Percentiles rank a stretch among this genome's conserved stretches.
Conservation (phyloP, 2,329 filamentous ascomycete species). For the Botrytis hyacinthi region DNA sequence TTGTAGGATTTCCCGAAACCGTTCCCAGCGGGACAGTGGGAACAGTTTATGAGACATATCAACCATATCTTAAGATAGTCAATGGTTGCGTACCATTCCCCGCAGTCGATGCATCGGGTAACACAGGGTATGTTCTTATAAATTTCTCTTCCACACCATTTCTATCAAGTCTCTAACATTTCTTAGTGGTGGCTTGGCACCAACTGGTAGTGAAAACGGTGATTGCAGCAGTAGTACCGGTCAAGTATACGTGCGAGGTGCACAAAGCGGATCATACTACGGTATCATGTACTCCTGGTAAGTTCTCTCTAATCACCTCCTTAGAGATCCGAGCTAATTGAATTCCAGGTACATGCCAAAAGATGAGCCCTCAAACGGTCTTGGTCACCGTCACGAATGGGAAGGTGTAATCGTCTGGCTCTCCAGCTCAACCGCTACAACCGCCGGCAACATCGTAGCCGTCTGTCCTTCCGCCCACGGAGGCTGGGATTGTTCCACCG, state of each 20-base stretch:
- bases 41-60: conserved; percentile 52
- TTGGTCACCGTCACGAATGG: conserved; percentile 56
- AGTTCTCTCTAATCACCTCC: conserved; percentile 39
- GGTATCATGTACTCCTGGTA: conserved; percentile 53
- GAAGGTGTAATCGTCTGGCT: conserved; percentile 55
- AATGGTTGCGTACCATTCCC: conserved; percentile 64
- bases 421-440: conserved; percentile 36
- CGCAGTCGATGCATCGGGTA: conserved; percentile 55
- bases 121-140: conserved; percentile 50
- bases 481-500: conserved; percentile 45
- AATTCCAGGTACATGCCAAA: conserved; percentile 49
- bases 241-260: conserved; percentile 50
- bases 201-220: conserved; percentile 42
- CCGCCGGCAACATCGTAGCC: conserved; percentile 44
- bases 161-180: conserved; percentile 1
- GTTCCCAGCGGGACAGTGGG: conserved; percentile 50
- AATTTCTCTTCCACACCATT: not conserved
- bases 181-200: conserved; percentile 32
- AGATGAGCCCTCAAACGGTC: conserved; percentile 42
- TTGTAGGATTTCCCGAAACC: conserved; percentile 54
- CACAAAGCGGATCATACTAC: conserved; percentile 43
- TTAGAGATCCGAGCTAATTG: not conserved
- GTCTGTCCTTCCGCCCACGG: conserved; percentile 54
- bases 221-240: conserved; percentile 47
- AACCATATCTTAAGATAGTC: conserved; percentile 54